Conservation (phyloP, 139 green algal species). For the Chlorella sp. region DNA sequence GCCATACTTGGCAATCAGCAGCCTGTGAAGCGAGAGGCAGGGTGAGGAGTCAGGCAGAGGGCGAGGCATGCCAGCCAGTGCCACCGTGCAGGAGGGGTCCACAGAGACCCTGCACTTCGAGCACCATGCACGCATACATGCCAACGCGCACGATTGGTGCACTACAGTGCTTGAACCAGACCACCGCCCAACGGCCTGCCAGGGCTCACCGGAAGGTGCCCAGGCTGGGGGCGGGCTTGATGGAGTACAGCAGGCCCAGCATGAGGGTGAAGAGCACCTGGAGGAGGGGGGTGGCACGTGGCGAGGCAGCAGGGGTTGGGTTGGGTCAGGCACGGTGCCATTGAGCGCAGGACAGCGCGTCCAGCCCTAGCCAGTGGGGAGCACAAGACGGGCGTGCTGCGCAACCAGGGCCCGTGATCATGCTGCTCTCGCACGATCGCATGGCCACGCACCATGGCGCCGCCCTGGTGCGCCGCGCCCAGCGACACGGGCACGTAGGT, state of each 20-base stretch:
- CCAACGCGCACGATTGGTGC: background rate
- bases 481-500: conserved; percentile 89
- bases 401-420: too few species aligned
- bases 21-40: background rate
- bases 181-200: background rate
- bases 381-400: too few species aligned
- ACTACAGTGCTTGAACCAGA: background rate
- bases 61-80: background rate
- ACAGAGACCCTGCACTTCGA: background rate
- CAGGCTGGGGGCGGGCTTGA: conserved; percentile 27
- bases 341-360: too few species aligned
- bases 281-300: too few species aligned
- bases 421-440: too few species aligned
- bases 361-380: too few species aligned
- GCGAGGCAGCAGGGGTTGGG: too few species aligned
- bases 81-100: background rate
- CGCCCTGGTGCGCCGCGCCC: conserved; percentile 86
- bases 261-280: conserved; percentile 83
- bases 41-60: background rate
- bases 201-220: conserved; percentile 24
- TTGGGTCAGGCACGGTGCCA: too few species aligned
- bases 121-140: background rate
- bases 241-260: conserved; percentile 83
- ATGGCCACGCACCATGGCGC: conserved; percentile 68
- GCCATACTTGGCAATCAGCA: conserved; percentile 32